Evolutionary conservation across 2,329 filamentous ascomycete species (phyloP), one percentile per base, ranked within the genome.

Genomic region (Annulohypoxylon truncatum): DNA sequence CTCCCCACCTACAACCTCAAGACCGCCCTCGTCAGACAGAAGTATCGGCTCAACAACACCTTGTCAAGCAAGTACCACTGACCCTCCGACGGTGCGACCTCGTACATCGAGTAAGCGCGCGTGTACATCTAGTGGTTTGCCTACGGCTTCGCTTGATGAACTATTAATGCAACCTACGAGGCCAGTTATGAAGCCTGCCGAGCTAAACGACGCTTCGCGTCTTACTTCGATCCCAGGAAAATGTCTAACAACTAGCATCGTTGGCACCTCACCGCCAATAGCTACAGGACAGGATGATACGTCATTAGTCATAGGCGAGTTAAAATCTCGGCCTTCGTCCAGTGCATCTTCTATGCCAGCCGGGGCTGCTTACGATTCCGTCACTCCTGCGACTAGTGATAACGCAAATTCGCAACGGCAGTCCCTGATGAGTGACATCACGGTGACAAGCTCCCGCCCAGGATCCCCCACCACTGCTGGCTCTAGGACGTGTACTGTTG

Each of bases 101-200:
- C 71, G 67, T 20, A 70, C 65, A 20, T 74, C 73, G 18, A 74
- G 73, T 55, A 71, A 64, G 56, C 70, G 62, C 10, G 63, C 69
- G 7, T 55, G 56, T 40, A 65, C 64, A 12, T 68, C 69, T 15
- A 59, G 42, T n/a, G 53, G 55, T 6, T 33, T 47, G 26, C 64
- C 58, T 38, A 56, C 66, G n/a, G 51, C 67, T 28, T 75, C 72
- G 4, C 53, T 74, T 18, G 64, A 74, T 48, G 69, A 74, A 24
- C 51, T 76, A 31, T 42, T 74, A 9, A 73, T 73, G 72, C 68
- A 64, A 33, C 47, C 46, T 29, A 60, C 55, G n/a, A 52, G 58
- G 20, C 56, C 46, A 28, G 52, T 18, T 26, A 4, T 22, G 8
- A n/a, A 42, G 3, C 24, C 4, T 22, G 6, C 28, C 5, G 28